Conservation (phyloP, 371 early-diverging fungal species). For the Mortierella sp. region DNA sequence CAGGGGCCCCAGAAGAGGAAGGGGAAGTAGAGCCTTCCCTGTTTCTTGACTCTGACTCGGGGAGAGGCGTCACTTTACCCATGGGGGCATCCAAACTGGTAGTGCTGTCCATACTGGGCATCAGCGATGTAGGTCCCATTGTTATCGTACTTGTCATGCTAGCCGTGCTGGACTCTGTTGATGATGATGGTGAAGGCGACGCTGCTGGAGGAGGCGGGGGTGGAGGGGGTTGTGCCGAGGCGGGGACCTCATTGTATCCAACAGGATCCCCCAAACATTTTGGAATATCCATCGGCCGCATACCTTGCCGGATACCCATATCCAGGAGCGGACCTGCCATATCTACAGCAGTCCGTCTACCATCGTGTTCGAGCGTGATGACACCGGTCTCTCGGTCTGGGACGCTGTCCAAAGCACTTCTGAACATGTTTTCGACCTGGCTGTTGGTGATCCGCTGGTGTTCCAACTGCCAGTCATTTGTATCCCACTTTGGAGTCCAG, state of each 20-base stretch:
- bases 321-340: constrained; percentile 35
- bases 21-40: too few species aligned
- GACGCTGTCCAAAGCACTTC: constrained; percentile 13
- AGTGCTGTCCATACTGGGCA: too few species aligned
- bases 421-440: constrained; percentile 29
- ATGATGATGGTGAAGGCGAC: too few species aligned
- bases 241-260: constrained; percentile 34
- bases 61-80: too few species aligned
- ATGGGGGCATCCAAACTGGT: too few species aligned
- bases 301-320: constrained; percentile 33
- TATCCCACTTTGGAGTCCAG: constrained; percentile 52
- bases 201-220: too few species aligned
- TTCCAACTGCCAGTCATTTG: constrained; percentile 52
- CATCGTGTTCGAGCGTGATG: constrained; percentile 44
- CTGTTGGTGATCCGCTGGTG: constrained; percentile 29
- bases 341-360: constrained; percentile 36
- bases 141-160: too few species aligned
- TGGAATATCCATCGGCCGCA: constrained; percentile 37
- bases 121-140: too few species aligned
- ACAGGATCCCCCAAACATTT: constrained; percentile 26
- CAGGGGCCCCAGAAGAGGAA: too few species aligned
- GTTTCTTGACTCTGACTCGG: too few species aligned
- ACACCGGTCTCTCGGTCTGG: constrained; percentile 17
- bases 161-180: too few species aligned
- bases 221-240: not conserved